Evolutionary conservation across 805 yeast genomes (phyloP).

Genomic region (Jamesozyma lodderae): DNA sequence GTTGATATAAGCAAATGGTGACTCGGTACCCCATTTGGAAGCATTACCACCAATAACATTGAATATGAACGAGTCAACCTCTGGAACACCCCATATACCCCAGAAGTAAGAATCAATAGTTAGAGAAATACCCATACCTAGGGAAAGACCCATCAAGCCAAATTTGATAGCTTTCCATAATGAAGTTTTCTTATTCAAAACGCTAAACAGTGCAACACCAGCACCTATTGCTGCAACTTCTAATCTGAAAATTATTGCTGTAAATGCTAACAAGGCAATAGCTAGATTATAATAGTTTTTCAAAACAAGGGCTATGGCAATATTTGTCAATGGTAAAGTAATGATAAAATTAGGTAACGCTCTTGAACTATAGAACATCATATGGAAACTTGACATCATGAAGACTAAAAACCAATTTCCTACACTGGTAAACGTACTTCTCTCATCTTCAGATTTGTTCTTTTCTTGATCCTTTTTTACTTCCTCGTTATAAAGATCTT

Average conservation of each 20-base stretch:
- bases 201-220: conserved; percentile 39
- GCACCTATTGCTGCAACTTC: conserved; percentile 55
- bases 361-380: conserved; percentile 71
- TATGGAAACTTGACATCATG: conserved; percentile 64
- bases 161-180: conserved; percentile 34
- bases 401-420: conserved; percentile 55
- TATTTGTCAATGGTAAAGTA: conserved; percentile 62
- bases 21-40: conserved; percentile 77
- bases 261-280: conserved; percentile 47
- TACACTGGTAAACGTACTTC: conserved; percentile 18
- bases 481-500: conserved; percentile 15
- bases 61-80: conserved; percentile 58
- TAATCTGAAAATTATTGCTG: conserved; percentile 60
- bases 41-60: conserved; percentile 73
- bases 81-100: conserved; percentile 59
- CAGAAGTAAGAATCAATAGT: conserved; percentile 73
- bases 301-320: conserved; percentile 44
- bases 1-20: conserved; percentile 57
- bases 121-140: conserved; percentile 38
- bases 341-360: conserved; percentile 78
- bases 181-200: conserved; percentile 39
- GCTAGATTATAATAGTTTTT: conserved; percentile 41
- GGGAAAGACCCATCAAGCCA: conserved; percentile 37
- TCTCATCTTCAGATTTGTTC: background rate
- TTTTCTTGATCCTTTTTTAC: background rate